These are phyloP conservation scores for Xanthoconium stramineum DNA, from an alignment of 768 basidiomycete species.

Conservation along the genomic window DNA sequence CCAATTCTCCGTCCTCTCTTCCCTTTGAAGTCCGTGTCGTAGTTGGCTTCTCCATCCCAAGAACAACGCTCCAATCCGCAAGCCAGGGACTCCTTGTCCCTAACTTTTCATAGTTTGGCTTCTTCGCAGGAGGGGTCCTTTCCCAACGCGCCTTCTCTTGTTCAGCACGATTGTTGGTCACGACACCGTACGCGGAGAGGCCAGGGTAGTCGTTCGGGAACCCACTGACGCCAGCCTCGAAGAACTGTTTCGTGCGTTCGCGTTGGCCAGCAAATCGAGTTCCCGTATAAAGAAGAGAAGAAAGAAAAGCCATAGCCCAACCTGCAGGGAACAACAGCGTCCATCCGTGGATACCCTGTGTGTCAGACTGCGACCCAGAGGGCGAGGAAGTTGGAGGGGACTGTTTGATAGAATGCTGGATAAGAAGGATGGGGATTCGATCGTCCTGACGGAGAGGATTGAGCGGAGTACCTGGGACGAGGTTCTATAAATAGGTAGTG, in stretches of 20 bases:
- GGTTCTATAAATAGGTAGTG: constrained; percentile 45
- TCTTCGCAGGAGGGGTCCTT: constrained; percentile 84
- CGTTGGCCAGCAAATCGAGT: constrained; percentile 84
- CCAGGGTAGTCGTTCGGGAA: constrained; percentile 84
- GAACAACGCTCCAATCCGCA: constrained; percentile 70
- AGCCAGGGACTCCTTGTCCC: constrained; percentile 70
- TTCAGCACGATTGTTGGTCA: constrained; percentile 45
- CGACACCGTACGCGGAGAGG: constrained; percentile 49
- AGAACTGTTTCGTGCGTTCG: constrained; percentile 76
- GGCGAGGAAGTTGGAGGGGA: constrained; percentile 10
- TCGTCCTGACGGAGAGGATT: constrained; percentile 70
- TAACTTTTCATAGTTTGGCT: constrained; percentile 64
- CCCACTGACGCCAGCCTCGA: constrained; percentile 70
- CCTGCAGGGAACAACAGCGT: constrained; percentile 82
- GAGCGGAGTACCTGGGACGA: constrained; percentile 75
- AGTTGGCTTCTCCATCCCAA: constrained; percentile 43
- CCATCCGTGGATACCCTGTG: constrained; percentile 73
- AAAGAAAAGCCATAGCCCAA: constrained; percentile 89
- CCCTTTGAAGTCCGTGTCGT: constrained; percentile 1
- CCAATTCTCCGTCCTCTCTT: constrained; percentile 35
- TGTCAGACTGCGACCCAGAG: constrained; percentile 21
- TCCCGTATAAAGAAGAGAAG: constrained; percentile 77
- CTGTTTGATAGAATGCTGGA: constrained; percentile 71
- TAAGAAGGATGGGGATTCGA: constrained; percentile 77
- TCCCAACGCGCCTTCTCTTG: constrained; percentile 67